Percentiles rank a stretch among this genome's conserved stretches.
phyloP scores from a whole-genome alignment of 305 asterid species.

The Fraxinus albicans region DNA sequence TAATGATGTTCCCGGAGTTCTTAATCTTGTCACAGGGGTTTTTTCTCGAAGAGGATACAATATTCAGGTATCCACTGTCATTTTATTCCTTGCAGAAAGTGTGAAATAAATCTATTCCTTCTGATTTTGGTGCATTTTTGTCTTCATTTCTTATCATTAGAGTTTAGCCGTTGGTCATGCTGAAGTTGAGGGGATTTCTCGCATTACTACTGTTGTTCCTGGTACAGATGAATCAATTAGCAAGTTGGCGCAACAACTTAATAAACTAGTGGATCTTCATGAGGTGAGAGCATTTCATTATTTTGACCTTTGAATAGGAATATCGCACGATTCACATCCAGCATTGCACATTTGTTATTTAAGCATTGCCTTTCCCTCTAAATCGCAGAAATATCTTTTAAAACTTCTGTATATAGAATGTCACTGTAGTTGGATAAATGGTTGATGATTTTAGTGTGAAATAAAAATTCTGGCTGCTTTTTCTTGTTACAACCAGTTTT shows the following conservation, averaged over 20 bases:
- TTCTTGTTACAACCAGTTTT: background rate
- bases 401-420: background rate
- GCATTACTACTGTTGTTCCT: slow-evolving; percentile 95
- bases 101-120: slow-evolving; percentile 9
- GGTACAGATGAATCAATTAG: slow-evolving; percentile 85
- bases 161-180: slow-evolving; percentile 99
- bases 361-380: background rate
- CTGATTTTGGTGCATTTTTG: slow-evolving; percentile 15
- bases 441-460: slow-evolving; percentile 3
- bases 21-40: slow-evolving; percentile 87
- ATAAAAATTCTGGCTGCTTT: background rate
- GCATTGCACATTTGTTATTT: background rate
- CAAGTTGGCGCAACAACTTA: slow-evolving; percentile 80
- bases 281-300: slow-evolving; percentile 60
- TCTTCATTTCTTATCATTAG: slow-evolving; percentile 40
- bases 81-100: slow-evolving; percentile 9
- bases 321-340: background rate
- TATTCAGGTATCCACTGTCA: slow-evolving; percentile 62
- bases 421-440: slow-evolving; percentile 4
- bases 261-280: slow-evolving; percentile 83
- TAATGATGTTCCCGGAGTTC: slow-evolving; percentile 95
- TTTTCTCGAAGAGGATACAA: slow-evolving; percentile 96
- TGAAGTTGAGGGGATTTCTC: slow-evolving; percentile 89
- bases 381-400: background rate
- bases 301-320: slow-evolving; percentile 14